phyloP scores from a whole-genome alignment of 2,329 filamentous ascomycete genomes.

The Colletotrichum echinochloae region DNA sequence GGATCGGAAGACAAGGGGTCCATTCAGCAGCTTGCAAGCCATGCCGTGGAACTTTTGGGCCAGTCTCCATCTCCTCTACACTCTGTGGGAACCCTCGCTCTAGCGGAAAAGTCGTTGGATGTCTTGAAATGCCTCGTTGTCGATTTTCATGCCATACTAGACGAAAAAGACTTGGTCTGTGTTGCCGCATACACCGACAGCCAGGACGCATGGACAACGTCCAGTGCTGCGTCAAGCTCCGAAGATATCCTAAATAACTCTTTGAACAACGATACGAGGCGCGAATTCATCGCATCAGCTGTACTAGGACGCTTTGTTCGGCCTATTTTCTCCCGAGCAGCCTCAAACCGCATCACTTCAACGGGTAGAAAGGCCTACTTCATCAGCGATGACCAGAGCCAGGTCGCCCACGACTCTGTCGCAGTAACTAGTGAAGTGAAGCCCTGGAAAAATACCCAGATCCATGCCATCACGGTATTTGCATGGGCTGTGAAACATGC shows the following conservation, averaged over 20 bases:
- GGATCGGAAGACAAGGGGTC: constrained; percentile 4
- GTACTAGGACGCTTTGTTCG: constrained; percentile 74
- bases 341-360: constrained; percentile 65
- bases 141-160: constrained; percentile 10
- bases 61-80: background rate
- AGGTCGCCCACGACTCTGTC: background rate
- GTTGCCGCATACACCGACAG: constrained; percentile 49
- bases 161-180: constrained; percentile 46
- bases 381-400: constrained; percentile 47
- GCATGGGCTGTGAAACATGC: constrained; percentile 69
- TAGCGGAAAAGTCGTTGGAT: constrained; percentile 1
- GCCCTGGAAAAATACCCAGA: constrained; percentile 67
- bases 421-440: constrained; percentile 51
- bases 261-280: constrained; percentile 39
- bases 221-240: constrained; percentile 48
- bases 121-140: constrained; percentile 14
- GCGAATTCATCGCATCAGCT: constrained; percentile 62
- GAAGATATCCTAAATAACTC: constrained; percentile 48
- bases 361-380: constrained; percentile 67
- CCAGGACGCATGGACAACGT: constrained; percentile 54
- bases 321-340: constrained; percentile 72
- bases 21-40: constrained; percentile 8
- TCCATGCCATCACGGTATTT: constrained; percentile 54
- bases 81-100: background rate
- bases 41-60: background rate